These are phyloP conservation scores for Tinospora cordifolia DNA, from an alignment of 164 flowering plant species.

Conservation along the genomic window DNA sequence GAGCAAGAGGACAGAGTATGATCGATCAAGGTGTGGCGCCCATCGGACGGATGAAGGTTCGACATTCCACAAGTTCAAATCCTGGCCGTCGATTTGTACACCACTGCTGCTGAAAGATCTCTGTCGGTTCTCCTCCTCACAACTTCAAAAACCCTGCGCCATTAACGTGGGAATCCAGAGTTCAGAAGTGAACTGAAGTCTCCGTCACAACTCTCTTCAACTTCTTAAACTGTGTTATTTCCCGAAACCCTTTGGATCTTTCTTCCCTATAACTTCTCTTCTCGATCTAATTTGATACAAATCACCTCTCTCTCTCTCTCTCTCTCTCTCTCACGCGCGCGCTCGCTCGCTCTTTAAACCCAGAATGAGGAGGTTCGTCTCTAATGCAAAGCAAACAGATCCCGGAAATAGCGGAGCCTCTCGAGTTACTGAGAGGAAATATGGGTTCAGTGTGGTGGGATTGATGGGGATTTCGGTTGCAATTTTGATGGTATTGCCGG, in stretches of 20 bases:
- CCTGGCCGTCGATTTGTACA: neutral
- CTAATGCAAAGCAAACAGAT: constrained; percentile 21
- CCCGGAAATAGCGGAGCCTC: constrained; percentile 14
- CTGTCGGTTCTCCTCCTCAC: neutral
- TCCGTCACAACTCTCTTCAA: no score
- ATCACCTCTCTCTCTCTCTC: neutral
- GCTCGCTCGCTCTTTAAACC: constrained; percentile 7
- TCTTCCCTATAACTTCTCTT: no score
- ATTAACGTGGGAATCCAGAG: neutral
- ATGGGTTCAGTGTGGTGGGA: constrained; percentile 26
- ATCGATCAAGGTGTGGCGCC: no score
- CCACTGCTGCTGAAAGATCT: neutral
- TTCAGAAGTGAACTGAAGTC: no score
- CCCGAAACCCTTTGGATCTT: no score
- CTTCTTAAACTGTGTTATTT: no score
- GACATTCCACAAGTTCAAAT: no score
- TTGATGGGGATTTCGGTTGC: constrained; percentile 34
- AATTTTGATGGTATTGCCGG: constrained; percentile 37
- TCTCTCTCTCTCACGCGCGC: no score
- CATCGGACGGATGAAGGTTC: no score
- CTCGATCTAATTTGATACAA: no score
- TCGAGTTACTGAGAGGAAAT: constrained; percentile 26
- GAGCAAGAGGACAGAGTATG: no score
- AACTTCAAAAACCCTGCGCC: neutral
- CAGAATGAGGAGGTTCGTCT: constrained; percentile 22